These are phyloP conservation scores for Trichoderma citrinoviride DNA, from an alignment of 2,329 filamentous ascomycete genomes.

Conservation along the genomic window DNA sequence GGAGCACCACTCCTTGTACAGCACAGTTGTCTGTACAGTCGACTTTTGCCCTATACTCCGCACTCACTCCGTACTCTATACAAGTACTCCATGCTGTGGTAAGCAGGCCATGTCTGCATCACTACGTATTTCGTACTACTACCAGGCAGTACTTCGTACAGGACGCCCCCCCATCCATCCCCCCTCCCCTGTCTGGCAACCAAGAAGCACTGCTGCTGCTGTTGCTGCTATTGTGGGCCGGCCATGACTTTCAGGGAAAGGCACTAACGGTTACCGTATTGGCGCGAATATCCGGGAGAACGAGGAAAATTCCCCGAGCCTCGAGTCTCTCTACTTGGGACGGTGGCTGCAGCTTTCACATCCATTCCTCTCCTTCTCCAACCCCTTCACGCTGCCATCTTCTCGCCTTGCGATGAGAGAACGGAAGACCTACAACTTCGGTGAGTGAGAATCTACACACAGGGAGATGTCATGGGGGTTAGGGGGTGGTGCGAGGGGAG, in stretches of 20 bases:
- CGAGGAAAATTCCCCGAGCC: slow-evolving; percentile 13
- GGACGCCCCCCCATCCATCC: neutral
- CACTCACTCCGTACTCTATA: neutral
- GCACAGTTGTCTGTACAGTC: neutral
- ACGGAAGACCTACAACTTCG: neutral
- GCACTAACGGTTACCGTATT: slow-evolving; percentile 14
- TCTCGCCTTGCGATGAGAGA: neutral
- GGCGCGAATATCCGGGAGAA: slow-evolving; percentile 4
- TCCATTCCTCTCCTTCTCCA: neutral
- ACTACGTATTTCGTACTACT: neutral
- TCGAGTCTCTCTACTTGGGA: slow-evolving; percentile 1
- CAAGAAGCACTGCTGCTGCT: neutral
- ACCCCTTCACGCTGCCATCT: neutral
- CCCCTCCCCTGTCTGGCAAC: neutral
- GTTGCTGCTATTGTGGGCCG: slow-evolving; percentile 5
- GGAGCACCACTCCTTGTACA: neutral
- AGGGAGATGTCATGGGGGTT: slow-evolving; percentile 3
- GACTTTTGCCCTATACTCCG: neutral
- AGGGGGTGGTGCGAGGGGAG: slow-evolving; percentile 6
- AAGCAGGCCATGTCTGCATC: slow-evolving; percentile 14
- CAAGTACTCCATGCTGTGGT: neutral
- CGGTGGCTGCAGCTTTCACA: slow-evolving; percentile 1
- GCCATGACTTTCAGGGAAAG: neutral
- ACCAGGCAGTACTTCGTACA: neutral
- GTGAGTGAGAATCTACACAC: slow-evolving; percentile 3